phyloP scores from a whole-genome alignment of 2,329 filamentous ascomycete genomes.

The Venturiaceae sp. region DNA sequence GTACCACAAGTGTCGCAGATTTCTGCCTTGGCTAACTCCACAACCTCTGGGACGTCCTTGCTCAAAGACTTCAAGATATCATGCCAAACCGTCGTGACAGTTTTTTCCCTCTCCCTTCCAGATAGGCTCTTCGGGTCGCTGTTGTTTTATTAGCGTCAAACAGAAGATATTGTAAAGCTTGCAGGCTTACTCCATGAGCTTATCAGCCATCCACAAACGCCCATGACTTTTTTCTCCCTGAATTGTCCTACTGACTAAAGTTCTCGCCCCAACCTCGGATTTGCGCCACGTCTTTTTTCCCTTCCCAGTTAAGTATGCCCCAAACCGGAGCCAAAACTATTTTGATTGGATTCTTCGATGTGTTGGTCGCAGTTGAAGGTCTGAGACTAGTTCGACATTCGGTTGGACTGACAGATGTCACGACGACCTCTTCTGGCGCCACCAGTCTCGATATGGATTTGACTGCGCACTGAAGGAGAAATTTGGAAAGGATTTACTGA shows the following conservation, averaged over 20 bases:
- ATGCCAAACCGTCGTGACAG: not conserved
- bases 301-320: no score
- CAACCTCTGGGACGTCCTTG: slow-evolving; percentile 1
- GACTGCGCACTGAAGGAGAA: not conserved
- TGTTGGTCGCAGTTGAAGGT: not conserved
- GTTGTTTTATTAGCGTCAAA: not conserved
- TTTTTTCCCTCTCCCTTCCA: not conserved
- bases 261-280: slow-evolving; percentile 3
- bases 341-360: slow-evolving; percentile 4
- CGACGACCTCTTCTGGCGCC: not conserved
- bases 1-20: no score
- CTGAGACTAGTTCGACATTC: not conserved
- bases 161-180: not conserved
- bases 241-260: slow-evolving; percentile 1
- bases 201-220: slow-evolving; percentile 1
- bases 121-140: not conserved
- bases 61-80: not conserved
- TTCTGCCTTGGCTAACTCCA: not conserved
- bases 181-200: not conserved
- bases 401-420: not conserved
- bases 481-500: slow-evolving; percentile 3
- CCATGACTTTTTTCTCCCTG: slow-evolving; percentile 5
- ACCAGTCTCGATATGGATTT: not conserved
- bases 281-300: no score
- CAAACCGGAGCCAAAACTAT: no score